Evolutionary conservation across 805 yeast species (phyloP), one percentile per base, ranked within the genome.

Genomic region (Candida dajiaensis): DNA sequence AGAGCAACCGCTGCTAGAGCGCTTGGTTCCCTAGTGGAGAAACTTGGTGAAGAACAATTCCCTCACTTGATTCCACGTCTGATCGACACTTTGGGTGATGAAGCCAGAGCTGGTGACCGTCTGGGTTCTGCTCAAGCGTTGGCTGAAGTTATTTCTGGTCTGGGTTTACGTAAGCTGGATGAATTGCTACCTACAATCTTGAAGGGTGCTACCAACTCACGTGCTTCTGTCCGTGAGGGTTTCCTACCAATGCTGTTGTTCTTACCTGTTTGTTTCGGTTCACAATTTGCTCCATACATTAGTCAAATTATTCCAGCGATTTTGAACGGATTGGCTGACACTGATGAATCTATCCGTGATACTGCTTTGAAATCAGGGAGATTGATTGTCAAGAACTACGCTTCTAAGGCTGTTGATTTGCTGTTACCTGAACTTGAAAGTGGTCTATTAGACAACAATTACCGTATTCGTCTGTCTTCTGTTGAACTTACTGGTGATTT

Each of bases 1-100:
- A 81, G 98, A 64, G 95, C 98, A 1, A 94, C 97, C 19, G 98
- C 98, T 21, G 90, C 97, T 19, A 81, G 97, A 67, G 99, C 99
- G 0, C 70, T 94, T 43, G 99, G 99, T 55, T 89, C 97, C 0
- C 73, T 94, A 51, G 97, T 95, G 41, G 98, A 94, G 64, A 92
- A 90, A 63, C 73, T 94, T 37, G 99, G 99, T 46, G 99, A 94
- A 67, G 96, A 88, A 41, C 83, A 80, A 55, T 90, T 94, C 88
- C 97, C 99, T 31, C 85, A 79, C 36, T 80, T 94, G 63, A 85
- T 94, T 55, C 87, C 95, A 40, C 80, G 89, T 49, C 75, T 94
- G 51, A 61, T 92, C 44, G 78, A 71, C 41, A 84, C 94, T 0
- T 74, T 94, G 50, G 77, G 81, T 58, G 97, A 90, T 61, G 89